Base-by-base conservation (phyloP, 495 filamentous ascomycete species). In the Penicillium riverlandense region DNA sequence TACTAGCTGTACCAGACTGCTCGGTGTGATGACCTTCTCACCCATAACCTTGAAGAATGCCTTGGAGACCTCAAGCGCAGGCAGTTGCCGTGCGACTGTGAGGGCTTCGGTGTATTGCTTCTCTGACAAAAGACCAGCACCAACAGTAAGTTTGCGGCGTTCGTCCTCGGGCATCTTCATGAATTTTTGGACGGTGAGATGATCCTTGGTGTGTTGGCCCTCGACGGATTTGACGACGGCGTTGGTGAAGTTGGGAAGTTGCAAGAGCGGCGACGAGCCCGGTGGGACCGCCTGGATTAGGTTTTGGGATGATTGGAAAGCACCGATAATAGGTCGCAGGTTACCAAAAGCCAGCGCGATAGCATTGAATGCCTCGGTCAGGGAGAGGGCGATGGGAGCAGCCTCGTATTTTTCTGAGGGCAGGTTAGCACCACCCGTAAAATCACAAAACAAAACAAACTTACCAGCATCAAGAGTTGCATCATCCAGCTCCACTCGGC, bases 1-100 rank as follows among this genome's bases (percentile, higher is more conserved):
- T 37, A 98, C 87, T 42, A 98, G 83, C 40, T 90, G 88, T 37
- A 97, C 89, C 37, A 98, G 76, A 52, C 87, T 92, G 53, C 84
- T 85, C n/a, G 92, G 90, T 11, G 88, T 94, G 59, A 97, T 84
- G 61, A 81, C 86, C 46, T 82, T 86, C 68, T 98, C 92, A 46
- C 92, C 92, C 52, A 86, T 83, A 40, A 98, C 92, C 72, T 98
- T 98, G 79, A 98, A 98, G 69, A 94, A 98, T 2, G 88, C 87
- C 69, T 89, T 91, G 61, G 89, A 88, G n/a, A 97, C 78, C 44
- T 85, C 75, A 37, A 97, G 70, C 36, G 77, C 73, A 0, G 92
- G 92, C 10, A 98, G 69, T 62, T 95, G 86, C 52, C 79, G 78
- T 16, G 88, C 90, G 35, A 95, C 82, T 35, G 65, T 58, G 40